These are phyloP conservation scores for Raphanus sativus DNA, from an alignment of 345 rosid species.

Conservation along the genomic window DNA sequence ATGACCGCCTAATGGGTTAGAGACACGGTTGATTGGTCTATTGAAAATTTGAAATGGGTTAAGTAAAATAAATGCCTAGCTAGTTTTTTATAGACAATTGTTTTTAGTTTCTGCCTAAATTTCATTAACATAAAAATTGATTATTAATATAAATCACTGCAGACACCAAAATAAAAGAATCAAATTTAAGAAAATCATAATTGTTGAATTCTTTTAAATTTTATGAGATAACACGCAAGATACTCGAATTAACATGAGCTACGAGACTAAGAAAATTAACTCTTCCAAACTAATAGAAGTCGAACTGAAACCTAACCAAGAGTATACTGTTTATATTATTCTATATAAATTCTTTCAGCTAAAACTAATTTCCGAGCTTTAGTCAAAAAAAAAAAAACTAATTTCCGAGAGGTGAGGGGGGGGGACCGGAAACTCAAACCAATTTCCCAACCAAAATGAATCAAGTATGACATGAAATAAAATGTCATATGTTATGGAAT, in stretches of 20 bases:
- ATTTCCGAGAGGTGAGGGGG: not conserved
- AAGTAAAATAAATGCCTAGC: too few relatives aligned
- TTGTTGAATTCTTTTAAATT: not conserved
- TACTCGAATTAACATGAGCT: not conserved
- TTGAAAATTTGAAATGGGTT: too few relatives aligned
- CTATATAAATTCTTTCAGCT: not conserved
- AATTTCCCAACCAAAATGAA: not conserved
- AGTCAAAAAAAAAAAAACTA: not conserved
- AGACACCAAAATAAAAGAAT: not conserved
- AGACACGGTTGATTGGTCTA: not conserved
- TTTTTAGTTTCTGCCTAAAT: not conserved
- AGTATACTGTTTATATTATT: not conserved
- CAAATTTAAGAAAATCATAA: not conserved
- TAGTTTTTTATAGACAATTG: not conserved
- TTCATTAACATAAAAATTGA: not conserved
- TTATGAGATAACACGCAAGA: not conserved
- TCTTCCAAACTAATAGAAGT: not conserved
- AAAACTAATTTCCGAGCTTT: not conserved
- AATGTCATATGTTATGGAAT: not conserved
- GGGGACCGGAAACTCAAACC: constrained; percentile 1
- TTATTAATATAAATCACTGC: not conserved
- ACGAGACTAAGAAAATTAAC: not conserved
- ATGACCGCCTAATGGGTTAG: not conserved
- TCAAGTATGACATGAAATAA: not conserved
- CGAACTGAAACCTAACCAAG: not conserved